Evolutionary conservation across 371 early-diverging fungal species (phyloP).

Genomic region (Mucor velutinosus): DNA sequence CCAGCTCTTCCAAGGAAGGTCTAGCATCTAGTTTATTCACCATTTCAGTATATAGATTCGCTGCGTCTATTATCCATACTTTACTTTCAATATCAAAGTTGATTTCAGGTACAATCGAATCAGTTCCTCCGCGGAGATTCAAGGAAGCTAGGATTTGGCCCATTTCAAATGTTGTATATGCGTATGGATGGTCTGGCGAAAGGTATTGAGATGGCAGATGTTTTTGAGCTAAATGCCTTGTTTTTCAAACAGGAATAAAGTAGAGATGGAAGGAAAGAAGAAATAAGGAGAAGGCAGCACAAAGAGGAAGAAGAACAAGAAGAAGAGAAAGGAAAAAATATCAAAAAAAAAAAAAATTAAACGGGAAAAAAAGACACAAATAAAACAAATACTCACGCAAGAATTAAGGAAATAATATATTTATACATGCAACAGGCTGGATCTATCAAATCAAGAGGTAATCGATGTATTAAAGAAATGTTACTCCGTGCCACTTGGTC

Average conservation of each 20-base stretch:
- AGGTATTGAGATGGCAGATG: neutral
- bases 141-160: slow-evolving; percentile 48
- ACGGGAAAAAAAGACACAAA: neutral
- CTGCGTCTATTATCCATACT: neutral
- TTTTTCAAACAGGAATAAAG: neutral
- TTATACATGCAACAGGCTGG: neutral
- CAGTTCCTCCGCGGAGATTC: slow-evolving; percentile 37
- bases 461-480: neutral
- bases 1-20: slow-evolving; percentile 55
- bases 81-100: slow-evolving; percentile 58
- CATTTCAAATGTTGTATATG: slow-evolving; percentile 20
- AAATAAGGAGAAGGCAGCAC: neutral
- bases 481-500: slow-evolving; percentile 13
- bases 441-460: neutral
- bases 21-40: slow-evolving; percentile 45
- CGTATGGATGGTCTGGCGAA: neutral
- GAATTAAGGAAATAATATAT: neutral
- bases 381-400: slow-evolving; percentile 4
- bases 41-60: neutral
- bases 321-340: neutral
- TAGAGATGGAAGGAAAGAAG: neutral
- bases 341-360: slow-evolving; percentile 3
- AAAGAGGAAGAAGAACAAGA: slow-evolving; percentile 4
- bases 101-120: slow-evolving; percentile 49
- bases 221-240: no score